Evolutionary conservation across 208 protist genomes (phyloP), one percentile per base, ranked within the genome.

Genomic region (Endotrypanum monterogeii): DNA sequence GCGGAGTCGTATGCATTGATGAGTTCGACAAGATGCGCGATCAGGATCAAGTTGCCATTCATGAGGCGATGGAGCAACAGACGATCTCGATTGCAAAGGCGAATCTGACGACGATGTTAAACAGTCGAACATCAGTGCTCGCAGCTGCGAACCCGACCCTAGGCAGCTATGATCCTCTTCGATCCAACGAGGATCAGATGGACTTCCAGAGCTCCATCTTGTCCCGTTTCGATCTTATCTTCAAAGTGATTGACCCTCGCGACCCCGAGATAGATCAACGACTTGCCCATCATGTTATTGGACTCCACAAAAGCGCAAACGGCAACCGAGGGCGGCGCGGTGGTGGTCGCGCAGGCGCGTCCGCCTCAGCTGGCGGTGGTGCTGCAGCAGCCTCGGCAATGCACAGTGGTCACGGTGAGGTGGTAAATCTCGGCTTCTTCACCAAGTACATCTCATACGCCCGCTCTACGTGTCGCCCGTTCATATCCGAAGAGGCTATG

Each of bases 11-110:
- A 5, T 99, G 99, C 88, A 99, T 99, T 71, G 99, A 99, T 88
- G 99, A 99, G 94, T 99, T 99, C 91, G 99, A 99, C 83, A 99
- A 99, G 86, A 99, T 99, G 99, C 83, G 97, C 48, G 92, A 98
- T 16, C 83, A 98, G 78, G 99, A 99, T 74, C 91, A 98, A 61
- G 99, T 99, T 0, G 99, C 99, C 11, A 99, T 99, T 77, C 99
- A 99, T 87, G 99, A 99, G 86, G 99, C 99, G 23, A 99, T 99
- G 99, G 99, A 99, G 83, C 98, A 99, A 83, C 98, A 99, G 85
- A 99, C 99, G 35, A 99, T 99, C 72, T 99, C 98, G 11, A 99
- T 99, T 80, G 99, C 98, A 60, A 99, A 99, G 91, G 99, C 99
- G 23, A 99, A 99, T 79, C 99, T 99, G 61, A 99, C 99, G 0